Percentiles rank a stretch among this genome's conserved stretches.
These are phyloP conservation scores for Penicillium turbatum DNA, from an alignment of 495 filamentous ascomycete genomes.

Conservation along the genomic window DNA sequence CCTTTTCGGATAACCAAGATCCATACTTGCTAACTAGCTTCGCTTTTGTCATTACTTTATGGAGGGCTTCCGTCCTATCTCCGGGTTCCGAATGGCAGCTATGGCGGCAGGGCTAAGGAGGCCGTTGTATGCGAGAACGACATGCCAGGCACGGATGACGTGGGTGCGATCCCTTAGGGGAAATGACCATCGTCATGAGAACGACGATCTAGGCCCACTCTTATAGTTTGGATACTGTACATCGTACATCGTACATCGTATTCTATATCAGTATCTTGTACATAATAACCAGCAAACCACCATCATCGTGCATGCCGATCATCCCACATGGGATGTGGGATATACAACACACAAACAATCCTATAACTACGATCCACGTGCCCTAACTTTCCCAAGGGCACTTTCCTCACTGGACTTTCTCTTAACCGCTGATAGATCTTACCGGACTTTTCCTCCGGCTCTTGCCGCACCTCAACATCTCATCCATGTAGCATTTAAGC, in stretches of 20 bases:
- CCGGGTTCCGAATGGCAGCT: neutral
- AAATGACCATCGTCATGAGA: conserved; percentile 31
- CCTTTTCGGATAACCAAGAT: conserved; percentile 7
- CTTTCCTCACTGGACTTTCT: too few species aligned
- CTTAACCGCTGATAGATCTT: too few species aligned
- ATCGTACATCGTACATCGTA: neutral
- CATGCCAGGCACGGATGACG: conserved; percentile 24
- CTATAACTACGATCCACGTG: too few species aligned
- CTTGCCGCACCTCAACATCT: too few species aligned
- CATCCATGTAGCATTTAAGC: too few species aligned
- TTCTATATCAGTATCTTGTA: neutral
- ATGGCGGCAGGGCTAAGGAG: neutral
- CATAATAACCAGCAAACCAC: neutral
- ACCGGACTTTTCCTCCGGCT: too few species aligned
- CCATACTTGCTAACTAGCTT: conserved; percentile 5
- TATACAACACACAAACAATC: too few species aligned
- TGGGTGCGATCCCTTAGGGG: conserved; percentile 8
- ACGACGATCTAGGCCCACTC: conserved; percentile 29
- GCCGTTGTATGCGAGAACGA: conserved; percentile 5
- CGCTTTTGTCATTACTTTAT: neutral
- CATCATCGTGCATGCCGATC: conserved; percentile 18
- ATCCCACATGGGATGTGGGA: neutral
- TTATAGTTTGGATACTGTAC: conserved; percentile 1
- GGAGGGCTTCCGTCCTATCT: neutral
- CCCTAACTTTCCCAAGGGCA: too few species aligned